These are phyloP conservation scores for Pseudozyma sp. DNA, from an alignment of 1,284 basidiomycete genomes.

Conservation along the genomic window DNA sequence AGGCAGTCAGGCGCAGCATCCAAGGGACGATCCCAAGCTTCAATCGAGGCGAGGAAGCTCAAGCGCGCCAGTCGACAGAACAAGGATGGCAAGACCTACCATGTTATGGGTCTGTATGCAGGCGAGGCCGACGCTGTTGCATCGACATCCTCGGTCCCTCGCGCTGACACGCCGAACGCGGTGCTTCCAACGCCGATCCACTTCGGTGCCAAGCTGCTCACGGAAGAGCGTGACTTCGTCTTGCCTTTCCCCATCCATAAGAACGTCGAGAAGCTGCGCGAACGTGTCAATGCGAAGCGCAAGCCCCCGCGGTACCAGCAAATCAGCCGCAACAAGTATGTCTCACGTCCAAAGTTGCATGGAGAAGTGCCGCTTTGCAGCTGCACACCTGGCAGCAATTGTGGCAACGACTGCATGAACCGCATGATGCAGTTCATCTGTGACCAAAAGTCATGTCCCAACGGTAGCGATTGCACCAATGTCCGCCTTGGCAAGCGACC, in stretches of 20 bases:
- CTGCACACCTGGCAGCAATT: constrained; percentile 51
- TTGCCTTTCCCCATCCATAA: constrained; percentile 46
- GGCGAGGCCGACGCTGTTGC: constrained; percentile 41
- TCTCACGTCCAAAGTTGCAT: constrained; percentile 51
- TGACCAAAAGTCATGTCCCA: constrained; percentile 60
- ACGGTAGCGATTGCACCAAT: constrained; percentile 61
- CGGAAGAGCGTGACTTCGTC: constrained; percentile 51
- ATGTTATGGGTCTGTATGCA: constrained; percentile 38
- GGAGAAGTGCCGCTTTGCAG: constrained; percentile 58
- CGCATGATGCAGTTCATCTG: constrained; percentile 61
- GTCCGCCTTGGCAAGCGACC: constrained; percentile 57
- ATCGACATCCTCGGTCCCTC: constrained; percentile 16
- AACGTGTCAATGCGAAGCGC: constrained; percentile 45
- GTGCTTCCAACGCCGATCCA: constrained; percentile 44
- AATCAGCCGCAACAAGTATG: constrained; percentile 59
- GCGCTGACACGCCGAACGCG: constrained; percentile 7
- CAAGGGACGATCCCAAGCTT: constrained; percentile 12
- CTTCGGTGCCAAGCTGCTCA: constrained; percentile 46
- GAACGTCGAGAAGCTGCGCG: constrained; percentile 42
- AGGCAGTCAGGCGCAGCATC: not conserved
- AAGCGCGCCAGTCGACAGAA: constrained; percentile 31
- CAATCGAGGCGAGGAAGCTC: constrained; percentile 18
- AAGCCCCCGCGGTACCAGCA: constrained; percentile 57
- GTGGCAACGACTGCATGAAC: constrained; percentile 62
- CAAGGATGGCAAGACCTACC: constrained; percentile 38